Evolutionary conservation across 208 protist species (phyloP).

Genomic region (Leishmania gerbilli): DNA sequence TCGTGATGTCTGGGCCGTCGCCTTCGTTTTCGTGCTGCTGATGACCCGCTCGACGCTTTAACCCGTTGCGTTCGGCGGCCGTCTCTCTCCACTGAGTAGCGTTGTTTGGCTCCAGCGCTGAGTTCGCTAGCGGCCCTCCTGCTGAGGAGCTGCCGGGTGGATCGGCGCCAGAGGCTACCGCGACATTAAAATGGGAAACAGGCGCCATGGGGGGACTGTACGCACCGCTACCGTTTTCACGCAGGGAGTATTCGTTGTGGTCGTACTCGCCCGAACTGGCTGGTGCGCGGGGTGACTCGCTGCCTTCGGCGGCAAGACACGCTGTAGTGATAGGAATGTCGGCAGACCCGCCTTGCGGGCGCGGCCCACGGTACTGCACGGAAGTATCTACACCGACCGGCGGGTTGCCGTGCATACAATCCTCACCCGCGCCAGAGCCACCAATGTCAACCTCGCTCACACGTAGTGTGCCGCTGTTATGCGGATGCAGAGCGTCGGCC

Average conservation of each 20-base stretch:
- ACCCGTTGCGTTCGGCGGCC: background rate
- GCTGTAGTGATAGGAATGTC: slow-evolving; percentile 7
- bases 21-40: slow-evolving; percentile 1
- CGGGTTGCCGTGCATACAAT: background rate
- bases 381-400: background rate
- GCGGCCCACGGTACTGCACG: background rate
- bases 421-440: background rate
- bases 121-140: background rate
- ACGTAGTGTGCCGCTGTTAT: slow-evolving; percentile 26
- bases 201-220: background rate
- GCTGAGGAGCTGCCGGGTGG: background rate
- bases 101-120: slow-evolving; percentile 16
- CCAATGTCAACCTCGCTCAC: slow-evolving; percentile 45
- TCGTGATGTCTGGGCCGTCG: background rate
- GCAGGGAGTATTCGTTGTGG: slow-evolving; percentile 35
- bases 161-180: background rate
- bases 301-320: slow-evolving; percentile 21
- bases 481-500: slow-evolving; percentile 5
- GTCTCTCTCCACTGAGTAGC: slow-evolving; percentile 5
- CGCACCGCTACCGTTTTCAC: slow-evolving; percentile 7
- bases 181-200: background rate
- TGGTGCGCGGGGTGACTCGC: slow-evolving; percentile 23
- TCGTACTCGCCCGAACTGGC: slow-evolving; percentile 25
- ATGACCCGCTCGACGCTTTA: background rate
- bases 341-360: background rate